These are phyloP conservation scores for Picea sitchensis DNA, from an alignment of 75 land plant genomes.

Conservation along the genomic window DNA sequence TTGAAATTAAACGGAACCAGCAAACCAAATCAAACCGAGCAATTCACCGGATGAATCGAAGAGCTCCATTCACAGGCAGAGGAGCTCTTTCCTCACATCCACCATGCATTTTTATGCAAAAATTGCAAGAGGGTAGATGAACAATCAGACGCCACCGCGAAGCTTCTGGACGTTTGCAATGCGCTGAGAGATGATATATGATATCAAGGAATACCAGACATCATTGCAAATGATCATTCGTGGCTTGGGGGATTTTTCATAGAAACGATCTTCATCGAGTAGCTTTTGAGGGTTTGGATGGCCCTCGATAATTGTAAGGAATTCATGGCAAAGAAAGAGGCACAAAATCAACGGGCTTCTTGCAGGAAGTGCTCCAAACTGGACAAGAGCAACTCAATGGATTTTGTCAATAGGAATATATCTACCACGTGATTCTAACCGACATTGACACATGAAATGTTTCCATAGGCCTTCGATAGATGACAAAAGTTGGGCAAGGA, in stretches of 20 bases:
- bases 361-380: slow-evolving; percentile 8
- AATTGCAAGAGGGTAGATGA: slow-evolving; percentile 28
- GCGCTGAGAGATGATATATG: slow-evolving; percentile 14
- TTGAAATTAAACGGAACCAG: no score
- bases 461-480: no score
- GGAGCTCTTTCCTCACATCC: slow-evolving; percentile 13
- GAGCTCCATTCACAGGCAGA: slow-evolving; percentile 19
- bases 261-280: background rate
- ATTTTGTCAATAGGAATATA: no score
- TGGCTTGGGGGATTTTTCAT: background rate
- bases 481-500: no score
- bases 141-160: slow-evolving; percentile 29
- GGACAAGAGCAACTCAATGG: slow-evolving; percentile 26
- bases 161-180: slow-evolving; percentile 28
- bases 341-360: background rate
- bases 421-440: no score
- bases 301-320: slow-evolving; percentile 9
- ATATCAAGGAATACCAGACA: slow-evolving; percentile 13
- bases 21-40: no score
- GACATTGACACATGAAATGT: no score
- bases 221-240: slow-evolving; percentile 9
- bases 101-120: background rate
- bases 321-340: slow-evolving; percentile 10
- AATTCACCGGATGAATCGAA: no score
- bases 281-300: slow-evolving; percentile 12